These are phyloP conservation scores for Immersiella caudata DNA, from an alignment of 495 filamentous ascomycete species.

Conservation along the genomic window DNA sequence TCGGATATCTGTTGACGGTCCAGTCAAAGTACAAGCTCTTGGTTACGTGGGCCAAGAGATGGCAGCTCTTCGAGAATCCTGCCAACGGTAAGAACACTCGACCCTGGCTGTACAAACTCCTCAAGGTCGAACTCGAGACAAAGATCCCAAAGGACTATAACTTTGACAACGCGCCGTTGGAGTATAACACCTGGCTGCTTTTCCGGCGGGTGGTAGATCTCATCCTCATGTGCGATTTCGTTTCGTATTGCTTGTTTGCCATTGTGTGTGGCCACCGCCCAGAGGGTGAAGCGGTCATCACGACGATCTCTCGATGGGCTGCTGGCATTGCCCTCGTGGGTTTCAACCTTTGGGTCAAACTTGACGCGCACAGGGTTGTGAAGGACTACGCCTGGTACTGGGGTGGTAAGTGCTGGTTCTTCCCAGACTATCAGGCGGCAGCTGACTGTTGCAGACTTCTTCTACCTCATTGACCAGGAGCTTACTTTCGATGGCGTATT, in stretches of 20 bases:
- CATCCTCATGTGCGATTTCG: constrained; percentile 98
- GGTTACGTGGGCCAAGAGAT: constrained; percentile 84
- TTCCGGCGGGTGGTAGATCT: constrained; percentile 94
- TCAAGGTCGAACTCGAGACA: constrained; percentile 88
- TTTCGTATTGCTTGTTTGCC: constrained; percentile 94
- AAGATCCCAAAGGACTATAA: constrained; percentile 94
- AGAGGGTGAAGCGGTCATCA: constrained; percentile 64
- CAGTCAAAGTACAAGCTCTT: constrained; percentile 88
- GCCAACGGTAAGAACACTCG: constrained; percentile 76
- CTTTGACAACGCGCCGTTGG: constrained; percentile 88
- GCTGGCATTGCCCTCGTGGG: constrained; percentile 76
- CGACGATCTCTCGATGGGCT: constrained; percentile 77
- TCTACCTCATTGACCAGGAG: constrained; percentile 97
- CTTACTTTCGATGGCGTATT: constrained; percentile 98
- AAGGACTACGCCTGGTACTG: constrained; percentile 99
- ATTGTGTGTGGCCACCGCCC: constrained; percentile 82
- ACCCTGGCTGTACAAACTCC: constrained; percentile 75
- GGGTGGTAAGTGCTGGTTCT: constrained; percentile 56
- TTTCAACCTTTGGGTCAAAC: constrained; percentile 98
- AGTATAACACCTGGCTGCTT: constrained; percentile 98
- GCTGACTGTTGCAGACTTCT: constrained; percentile 67
- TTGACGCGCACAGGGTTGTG: constrained; percentile 97
- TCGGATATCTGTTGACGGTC: constrained; percentile 83
- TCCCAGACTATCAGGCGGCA: background rate
- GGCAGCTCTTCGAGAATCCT: constrained; percentile 83